Percentiles rank a stretch among this genome's conserved stretches.
phyloP scores from a whole-genome alignment of 805 yeast species.

The Wickerhamomyces chambardii region DNA sequence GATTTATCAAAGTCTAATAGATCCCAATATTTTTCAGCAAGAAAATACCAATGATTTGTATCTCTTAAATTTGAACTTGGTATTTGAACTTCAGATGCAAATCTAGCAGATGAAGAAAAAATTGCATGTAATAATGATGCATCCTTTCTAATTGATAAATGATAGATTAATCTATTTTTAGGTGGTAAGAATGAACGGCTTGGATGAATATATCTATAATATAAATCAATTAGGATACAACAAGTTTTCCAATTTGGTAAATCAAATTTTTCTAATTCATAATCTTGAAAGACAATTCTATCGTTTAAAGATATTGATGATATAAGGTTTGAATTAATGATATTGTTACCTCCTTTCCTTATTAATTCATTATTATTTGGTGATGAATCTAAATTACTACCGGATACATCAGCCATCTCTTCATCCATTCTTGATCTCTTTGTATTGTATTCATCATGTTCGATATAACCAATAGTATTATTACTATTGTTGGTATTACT shows the following conservation, averaged over 20 bases:
- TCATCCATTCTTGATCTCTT: neutral
- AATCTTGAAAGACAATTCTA: slow-evolving; percentile 16
- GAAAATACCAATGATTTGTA: slow-evolving; percentile 27
- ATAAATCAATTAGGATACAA: slow-evolving; percentile 25
- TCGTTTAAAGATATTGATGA: neutral
- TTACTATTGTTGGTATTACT: too few relatives aligned
- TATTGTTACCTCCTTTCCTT: neutral
- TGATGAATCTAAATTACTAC: too few relatives aligned
- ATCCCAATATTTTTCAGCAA: slow-evolving; percentile 24
- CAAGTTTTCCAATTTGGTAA: slow-evolving; percentile 27
- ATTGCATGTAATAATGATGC: slow-evolving; percentile 23
- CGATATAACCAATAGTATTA: too few relatives aligned
- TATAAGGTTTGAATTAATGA: too few relatives aligned
- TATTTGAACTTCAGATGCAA: slow-evolving; percentile 18
- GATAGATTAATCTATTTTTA: slow-evolving; percentile 20
- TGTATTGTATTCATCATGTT: neutral
- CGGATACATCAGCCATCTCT: too few relatives aligned
- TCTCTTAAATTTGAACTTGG: slow-evolving; percentile 18
- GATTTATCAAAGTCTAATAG: slow-evolving; percentile 17
- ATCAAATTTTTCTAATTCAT: slow-evolving; percentile 21
- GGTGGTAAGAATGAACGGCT: slow-evolving; percentile 27
- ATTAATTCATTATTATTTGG: too few relatives aligned
- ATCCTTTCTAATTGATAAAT: slow-evolving; percentile 21
- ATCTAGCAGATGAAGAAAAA: slow-evolving; percentile 24
- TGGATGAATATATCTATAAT: slow-evolving; percentile 31